Evolutionary conservation across 257 asterid species (phyloP), one percentile per base, ranked within the genome.

Genomic region (Solanum chiquidenum): DNA sequence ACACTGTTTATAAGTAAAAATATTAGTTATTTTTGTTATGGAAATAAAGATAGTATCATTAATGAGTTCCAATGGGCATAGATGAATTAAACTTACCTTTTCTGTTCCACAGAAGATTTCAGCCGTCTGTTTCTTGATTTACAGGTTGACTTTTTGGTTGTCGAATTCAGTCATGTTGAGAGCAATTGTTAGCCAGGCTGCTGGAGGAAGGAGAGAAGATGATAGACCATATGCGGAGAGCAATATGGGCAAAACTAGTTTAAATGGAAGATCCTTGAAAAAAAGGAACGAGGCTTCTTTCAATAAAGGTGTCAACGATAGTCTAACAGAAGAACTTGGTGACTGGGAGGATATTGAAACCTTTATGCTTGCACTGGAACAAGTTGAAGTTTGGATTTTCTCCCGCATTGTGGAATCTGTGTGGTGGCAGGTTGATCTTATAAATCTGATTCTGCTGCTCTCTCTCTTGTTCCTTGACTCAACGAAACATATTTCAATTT

Each of bases 341-440:
- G 92, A 94, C 87, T 91, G 93, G 91, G 99, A 93, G 91, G 99
- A 95, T 40, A 90, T 89, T 62, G 87, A 92, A 90, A 92, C 97
- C 35, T 92, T 97, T 88, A 92, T 91, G 87, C 90, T 92, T 37
- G 95, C 98, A 12, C 89, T 97, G 23, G 99, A 97, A 87, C 94
- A 92, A 88, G 91, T 95, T 31, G 99, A 97, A 93, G 93, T 98
- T 83, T 97, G 99, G 99, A 92, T 97, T 86, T 97, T 97, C 91
- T 92, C 96, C 86, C 91, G 98, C 68, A 93, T 95, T 34, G 96
- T 95, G 10, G 97, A 97, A 94, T 97, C 98, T 46, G 85, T 97
- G 49, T 97, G 99, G 99, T 97, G 99, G 99, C 99, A 97, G 99
- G 99, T 97, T 85, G 31, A 35, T 29, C 84, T 87, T 83, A 73